phyloP scores from a whole-genome alignment of 73 alveolate genomes.

The Tetrahymena malaccensis region DNA sequence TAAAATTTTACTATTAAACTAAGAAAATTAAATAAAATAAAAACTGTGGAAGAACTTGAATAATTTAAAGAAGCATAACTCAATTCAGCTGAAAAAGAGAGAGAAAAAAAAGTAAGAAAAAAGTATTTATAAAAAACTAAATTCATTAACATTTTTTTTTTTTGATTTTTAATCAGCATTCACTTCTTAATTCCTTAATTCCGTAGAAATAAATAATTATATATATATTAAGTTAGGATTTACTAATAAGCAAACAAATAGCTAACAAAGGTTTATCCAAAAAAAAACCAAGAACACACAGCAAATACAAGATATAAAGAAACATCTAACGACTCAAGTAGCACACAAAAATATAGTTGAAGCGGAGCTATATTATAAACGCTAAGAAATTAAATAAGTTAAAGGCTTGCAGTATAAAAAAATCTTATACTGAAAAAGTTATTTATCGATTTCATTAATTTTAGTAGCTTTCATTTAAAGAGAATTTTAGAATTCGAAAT shows the following conservation, averaged over 20 bases:
- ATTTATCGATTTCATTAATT: no score
- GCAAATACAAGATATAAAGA: not conserved
- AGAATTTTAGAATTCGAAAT: not conserved
- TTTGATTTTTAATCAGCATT: not conserved
- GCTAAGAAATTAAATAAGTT: not conserved
- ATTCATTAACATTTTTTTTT: not conserved
- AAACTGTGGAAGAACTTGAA: not conserved
- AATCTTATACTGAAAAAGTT: not conserved
- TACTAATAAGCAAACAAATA: not conserved
- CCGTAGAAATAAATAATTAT: not conserved
- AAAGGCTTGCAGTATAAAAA: not conserved
- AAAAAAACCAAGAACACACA: not conserved
- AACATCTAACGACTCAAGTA: not conserved
- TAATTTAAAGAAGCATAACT: not conserved
- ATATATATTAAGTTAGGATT: not conserved
- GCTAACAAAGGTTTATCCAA: not conserved
- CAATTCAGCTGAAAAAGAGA: not conserved
- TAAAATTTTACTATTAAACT: not conserved
- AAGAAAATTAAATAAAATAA: not conserved
- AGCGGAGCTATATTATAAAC: not conserved
- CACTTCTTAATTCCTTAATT: not conserved
- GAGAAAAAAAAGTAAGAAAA: not conserved
- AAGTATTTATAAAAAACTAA: not conserved
- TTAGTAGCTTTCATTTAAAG: not conserved
- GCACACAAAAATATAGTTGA: not conserved